Percentiles rank a stretch among this genome's conserved stretches.
Conservation (phyloP, 495 filamentous ascomycete genomes). For the Annulohypoxylon stygium region DNA sequence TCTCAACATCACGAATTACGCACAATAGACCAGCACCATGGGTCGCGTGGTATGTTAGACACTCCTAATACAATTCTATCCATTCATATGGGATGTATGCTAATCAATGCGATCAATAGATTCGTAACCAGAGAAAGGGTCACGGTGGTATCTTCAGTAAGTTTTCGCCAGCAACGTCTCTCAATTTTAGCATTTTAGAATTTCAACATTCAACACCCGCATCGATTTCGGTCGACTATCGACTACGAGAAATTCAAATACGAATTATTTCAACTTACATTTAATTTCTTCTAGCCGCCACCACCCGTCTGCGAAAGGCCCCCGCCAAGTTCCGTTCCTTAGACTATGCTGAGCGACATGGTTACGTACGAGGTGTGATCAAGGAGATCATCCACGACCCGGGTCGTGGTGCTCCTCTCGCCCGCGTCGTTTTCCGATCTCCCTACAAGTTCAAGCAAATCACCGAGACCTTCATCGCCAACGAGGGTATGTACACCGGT, state of each 20-base stretch:
- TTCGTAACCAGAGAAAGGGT: slow-evolving; percentile 98
- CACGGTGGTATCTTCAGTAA: slow-evolving; percentile 98
- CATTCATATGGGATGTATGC: slow-evolving; percentile 21
- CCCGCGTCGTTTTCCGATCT: slow-evolving; percentile 95
- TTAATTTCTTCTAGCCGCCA: slow-evolving; percentile 50
- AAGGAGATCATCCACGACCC: slow-evolving; percentile 99
- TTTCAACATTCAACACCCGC: background rate
- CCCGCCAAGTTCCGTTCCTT: slow-evolving; percentile 91
- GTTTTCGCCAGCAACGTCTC: slow-evolving; percentile 51
- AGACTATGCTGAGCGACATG: slow-evolving; percentile 95
- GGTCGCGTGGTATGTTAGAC: slow-evolving; percentile 65
- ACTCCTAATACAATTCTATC: background rate
- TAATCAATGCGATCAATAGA: slow-evolving; percentile 59
- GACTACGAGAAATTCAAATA: slow-evolving; percentile 34
- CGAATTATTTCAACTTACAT: slow-evolving; percentile 34
- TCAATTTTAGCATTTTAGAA: background rate
- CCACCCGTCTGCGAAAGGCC: slow-evolving; percentile 92
- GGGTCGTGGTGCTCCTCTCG: slow-evolving; percentile 96
- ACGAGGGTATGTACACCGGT: slow-evolving; percentile 99
- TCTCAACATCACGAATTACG: slow-evolving; percentile 51
- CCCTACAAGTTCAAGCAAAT: slow-evolving; percentile 90
- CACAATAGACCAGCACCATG: slow-evolving; percentile 56
- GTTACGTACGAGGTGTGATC: slow-evolving; percentile 95
- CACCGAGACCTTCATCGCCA: slow-evolving; percentile 98
- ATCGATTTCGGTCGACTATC: slow-evolving; percentile 36